A percentile compares a stretch with the other conserved stretches of the same genome.
phyloP scores from a whole-genome alignment of 768 basidiomycete species.

The Leccinellum rugosiceps region DNA sequence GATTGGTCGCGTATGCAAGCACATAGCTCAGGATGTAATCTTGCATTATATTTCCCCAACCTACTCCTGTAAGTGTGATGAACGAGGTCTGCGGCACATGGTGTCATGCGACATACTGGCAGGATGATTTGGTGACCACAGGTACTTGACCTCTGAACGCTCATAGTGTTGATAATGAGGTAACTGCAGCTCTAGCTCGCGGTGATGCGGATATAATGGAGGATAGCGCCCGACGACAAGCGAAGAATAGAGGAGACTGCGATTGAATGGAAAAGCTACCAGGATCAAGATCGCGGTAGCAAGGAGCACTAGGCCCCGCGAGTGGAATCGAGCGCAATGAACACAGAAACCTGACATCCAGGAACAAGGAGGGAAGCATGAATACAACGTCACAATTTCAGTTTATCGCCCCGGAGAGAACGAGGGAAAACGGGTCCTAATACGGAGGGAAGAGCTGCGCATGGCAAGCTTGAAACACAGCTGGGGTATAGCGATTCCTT shows the following conservation, averaged over 20 bases:
- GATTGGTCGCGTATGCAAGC: constrained; percentile 32
- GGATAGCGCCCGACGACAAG: constrained; percentile 28
- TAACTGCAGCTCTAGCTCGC: constrained; percentile 34
- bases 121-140: constrained; percentile 48
- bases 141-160: constrained; percentile 34
- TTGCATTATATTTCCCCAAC: constrained; percentile 40
- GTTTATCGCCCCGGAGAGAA: background rate
- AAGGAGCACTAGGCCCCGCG: constrained; percentile 5
- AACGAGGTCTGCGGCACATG: background rate
- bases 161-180: constrained; percentile 39
- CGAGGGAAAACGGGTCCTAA: background rate
- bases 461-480: background rate
- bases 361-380: background rate
- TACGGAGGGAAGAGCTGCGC: background rate
- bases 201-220: constrained; percentile 40
- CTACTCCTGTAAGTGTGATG: constrained; percentile 24
- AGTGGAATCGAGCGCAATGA: constrained; percentile 2
- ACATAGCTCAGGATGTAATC: constrained; percentile 34
- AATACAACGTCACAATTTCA: background rate
- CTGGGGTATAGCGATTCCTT: background rate
- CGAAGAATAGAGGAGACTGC: constrained; percentile 14
- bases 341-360: constrained; percentile 2
- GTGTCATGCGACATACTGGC: background rate
- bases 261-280: constrained; percentile 21
- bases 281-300: constrained; percentile 9